A percentile compares a stretch with the other conserved stretches of the same genome.
phyloP scores from a whole-genome alignment of 1,284 basidiomycete species.

The Irpex sp. region DNA sequence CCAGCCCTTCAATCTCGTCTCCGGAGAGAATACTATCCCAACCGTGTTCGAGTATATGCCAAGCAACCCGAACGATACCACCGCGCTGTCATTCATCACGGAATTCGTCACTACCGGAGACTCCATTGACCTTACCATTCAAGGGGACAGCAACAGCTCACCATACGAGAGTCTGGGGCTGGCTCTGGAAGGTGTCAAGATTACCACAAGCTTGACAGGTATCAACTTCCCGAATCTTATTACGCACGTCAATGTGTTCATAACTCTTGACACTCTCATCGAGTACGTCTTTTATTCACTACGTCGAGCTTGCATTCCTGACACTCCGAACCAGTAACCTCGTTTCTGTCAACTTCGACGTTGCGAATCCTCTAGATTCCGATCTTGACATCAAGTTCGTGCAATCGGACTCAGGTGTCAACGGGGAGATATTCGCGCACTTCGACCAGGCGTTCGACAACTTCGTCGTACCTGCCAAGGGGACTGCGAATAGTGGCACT shows the following conservation, averaged over 20 bases:
- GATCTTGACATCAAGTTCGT: conserved; percentile 52
- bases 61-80: conserved; percentile 58
- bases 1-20: conserved; percentile 54
- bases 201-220: conserved; percentile 48
- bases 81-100: conserved; percentile 44
- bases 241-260: conserved; percentile 42
- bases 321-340: conserved; percentile 30
- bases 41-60: conserved; percentile 72
- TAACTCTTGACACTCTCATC: conserved; percentile 46
- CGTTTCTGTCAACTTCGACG: conserved; percentile 53
- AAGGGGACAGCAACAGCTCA: conserved; percentile 56
- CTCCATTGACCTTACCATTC: conserved; percentile 47
- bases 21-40: conserved; percentile 51
- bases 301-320: too few species aligned
- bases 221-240: conserved; percentile 41
- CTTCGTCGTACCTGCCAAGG: conserved; percentile 53
- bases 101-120: conserved; percentile 51
- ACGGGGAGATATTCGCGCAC: conserved; percentile 51
- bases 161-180: conserved; percentile 61
- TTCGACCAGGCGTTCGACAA: conserved; percentile 50
- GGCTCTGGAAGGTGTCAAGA: conserved; percentile 53
- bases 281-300: conserved; percentile 11
- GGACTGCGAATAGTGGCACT: conserved; percentile 52
- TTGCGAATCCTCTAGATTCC: conserved; percentile 55
- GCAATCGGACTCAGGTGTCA: conserved; percentile 51